A percentile compares a stretch with the other conserved stretches of the same genome.
Evolutionary conservation across 345 rosid genomes (phyloP).

Genomic region (Boechera retrofracta): DNA sequence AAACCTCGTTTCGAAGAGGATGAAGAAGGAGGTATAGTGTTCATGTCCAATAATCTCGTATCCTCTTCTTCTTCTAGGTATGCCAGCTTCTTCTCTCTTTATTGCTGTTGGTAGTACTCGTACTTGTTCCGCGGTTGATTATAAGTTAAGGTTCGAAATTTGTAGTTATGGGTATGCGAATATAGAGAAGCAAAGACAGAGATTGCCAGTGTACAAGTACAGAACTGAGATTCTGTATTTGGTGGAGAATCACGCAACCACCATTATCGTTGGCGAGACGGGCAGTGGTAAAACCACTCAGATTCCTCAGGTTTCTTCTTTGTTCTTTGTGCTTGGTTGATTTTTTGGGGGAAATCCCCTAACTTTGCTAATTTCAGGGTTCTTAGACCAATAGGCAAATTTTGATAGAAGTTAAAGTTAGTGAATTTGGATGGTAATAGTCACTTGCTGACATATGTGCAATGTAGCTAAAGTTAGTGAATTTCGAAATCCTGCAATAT

Average conservation of each 20-base stretch:
- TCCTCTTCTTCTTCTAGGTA: slow-evolving; percentile 80
- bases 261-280: slow-evolving; percentile 92
- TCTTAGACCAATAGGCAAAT: not conserved
- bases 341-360: not conserved
- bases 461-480: slow-evolving; percentile 13
- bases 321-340: not conserved
- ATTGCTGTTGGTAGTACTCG: not conserved
- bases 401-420: slow-evolving; percentile 7
- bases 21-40: slow-evolving; percentile 91
- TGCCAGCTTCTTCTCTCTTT: not conserved
- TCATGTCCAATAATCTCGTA: slow-evolving; percentile 56
- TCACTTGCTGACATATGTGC: not conserved
- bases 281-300: slow-evolving; percentile 99
- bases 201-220: slow-evolving; percentile 88
- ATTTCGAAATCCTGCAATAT: not conserved
- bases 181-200: slow-evolving; percentile 86
- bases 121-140: not conserved
- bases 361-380: not conserved
- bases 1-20: slow-evolving; percentile 86
- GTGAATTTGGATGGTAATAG: not conserved
- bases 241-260: slow-evolving; percentile 92
- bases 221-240: slow-evolving; percentile 77
- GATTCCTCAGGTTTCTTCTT: slow-evolving; percentile 78
- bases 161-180: slow-evolving; percentile 68
- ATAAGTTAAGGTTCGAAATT: not conserved